Evolutionary conservation across 495 filamentous ascomycete genomes (phyloP).

Genomic region (Cercophora sp.): DNA sequence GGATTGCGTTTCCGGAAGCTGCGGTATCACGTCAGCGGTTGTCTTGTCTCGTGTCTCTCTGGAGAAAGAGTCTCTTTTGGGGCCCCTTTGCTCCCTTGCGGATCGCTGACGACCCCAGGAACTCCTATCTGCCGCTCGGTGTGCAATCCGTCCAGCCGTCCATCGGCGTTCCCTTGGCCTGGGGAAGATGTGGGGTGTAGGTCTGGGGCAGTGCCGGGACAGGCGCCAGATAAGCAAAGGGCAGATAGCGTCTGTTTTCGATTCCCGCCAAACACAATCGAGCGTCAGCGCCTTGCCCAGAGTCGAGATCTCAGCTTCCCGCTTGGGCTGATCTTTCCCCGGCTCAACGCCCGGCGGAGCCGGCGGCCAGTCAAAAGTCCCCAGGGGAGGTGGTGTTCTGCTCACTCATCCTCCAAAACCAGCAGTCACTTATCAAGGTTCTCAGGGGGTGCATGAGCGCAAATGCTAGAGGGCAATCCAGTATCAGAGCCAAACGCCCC

Average conservation of each 20-base stretch:
- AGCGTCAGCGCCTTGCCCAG: not conserved
- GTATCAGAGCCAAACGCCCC: too few relatives aligned
- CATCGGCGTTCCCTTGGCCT: not conserved
- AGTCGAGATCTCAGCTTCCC: slow-evolving; percentile 1
- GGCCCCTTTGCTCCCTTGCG: slow-evolving; percentile 5
- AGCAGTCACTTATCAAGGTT: not conserved
- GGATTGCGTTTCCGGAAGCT: slow-evolving; percentile 7
- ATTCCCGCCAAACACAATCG: slow-evolving; percentile 6
- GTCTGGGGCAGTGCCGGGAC: slow-evolving; percentile 7
- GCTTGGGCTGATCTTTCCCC: slow-evolving; percentile 1
- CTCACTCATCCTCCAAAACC: slow-evolving; percentile 3
- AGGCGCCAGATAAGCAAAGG: slow-evolving; percentile 13
- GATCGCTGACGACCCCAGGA: slow-evolving; percentile 10
- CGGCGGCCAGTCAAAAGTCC: not conserved
- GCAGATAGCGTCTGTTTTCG: slow-evolving; percentile 6
- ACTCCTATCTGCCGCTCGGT: slow-evolving; percentile 16
- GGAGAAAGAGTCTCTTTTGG: not conserved
- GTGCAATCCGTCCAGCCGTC: not conserved
- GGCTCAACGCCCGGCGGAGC: not conserved
- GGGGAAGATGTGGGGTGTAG: slow-evolving; percentile 15
- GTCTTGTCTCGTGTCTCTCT: slow-evolving; percentile 1
- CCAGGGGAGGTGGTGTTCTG: not conserved
- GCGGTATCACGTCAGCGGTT: slow-evolving; percentile 24
- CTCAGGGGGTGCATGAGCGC: too few relatives aligned
- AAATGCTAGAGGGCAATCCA: too few relatives aligned